Conservation (phyloP, 371 early-diverging fungal genomes). For the Pancytospora epiphaga region DNA sequence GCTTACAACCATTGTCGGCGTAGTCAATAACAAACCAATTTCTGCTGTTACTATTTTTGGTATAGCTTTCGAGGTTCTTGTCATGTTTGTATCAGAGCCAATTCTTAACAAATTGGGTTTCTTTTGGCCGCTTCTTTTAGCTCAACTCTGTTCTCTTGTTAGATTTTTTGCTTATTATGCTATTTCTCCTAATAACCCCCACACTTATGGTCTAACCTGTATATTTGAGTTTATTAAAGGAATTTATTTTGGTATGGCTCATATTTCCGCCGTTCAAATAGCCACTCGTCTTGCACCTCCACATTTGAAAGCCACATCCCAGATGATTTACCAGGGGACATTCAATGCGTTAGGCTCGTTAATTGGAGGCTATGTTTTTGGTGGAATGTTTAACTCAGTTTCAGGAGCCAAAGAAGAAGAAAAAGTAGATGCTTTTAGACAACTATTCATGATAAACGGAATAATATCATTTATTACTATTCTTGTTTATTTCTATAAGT, state of each 20-base stretch:
- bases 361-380: conserved; percentile 49
- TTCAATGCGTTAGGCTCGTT: conserved; percentile 57
- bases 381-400: conserved; percentile 19
- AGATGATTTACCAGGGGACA: conserved; percentile 60
- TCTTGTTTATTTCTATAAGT: conserved; percentile 39
- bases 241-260: conserved; percentile 61
- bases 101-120: conserved; percentile 51
- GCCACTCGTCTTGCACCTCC: conserved; percentile 56
- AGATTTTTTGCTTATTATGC: conserved; percentile 55
- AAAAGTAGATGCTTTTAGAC: conserved; percentile 4
- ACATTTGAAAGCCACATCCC: conserved; percentile 58
- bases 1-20: conserved; percentile 11
- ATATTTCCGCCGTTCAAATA: conserved; percentile 58
- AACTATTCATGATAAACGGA: conserved; percentile 26
- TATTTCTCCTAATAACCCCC: conserved; percentile 12
- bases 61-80: conserved; percentile 57
- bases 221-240: conserved; percentile 60
- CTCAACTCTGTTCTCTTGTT: conserved; percentile 53
- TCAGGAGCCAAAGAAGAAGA: neutral
- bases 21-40: conserved; percentile 54
- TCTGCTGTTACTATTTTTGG: conserved; percentile 57
- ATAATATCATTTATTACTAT: conserved; percentile 28
- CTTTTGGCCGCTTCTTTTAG: conserved; percentile 60
- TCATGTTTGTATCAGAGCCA: conserved; percentile 49
- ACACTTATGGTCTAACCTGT: conserved; percentile 52